phyloP scores from a whole-genome alignment of 2,329 filamentous ascomycete species.

The Penicillium sp. region DNA sequence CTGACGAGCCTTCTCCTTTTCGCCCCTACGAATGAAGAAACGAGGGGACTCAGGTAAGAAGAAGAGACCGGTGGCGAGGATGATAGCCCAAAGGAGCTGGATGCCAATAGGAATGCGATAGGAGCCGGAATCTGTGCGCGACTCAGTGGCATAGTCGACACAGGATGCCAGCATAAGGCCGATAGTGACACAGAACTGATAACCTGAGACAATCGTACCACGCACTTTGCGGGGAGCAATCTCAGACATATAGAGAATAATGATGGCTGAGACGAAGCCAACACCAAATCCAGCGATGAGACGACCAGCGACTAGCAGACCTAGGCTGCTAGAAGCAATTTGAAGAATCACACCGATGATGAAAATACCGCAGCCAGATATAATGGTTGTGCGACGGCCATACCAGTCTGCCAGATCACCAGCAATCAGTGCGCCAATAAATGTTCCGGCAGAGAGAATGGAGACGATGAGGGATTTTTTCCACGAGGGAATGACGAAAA shows the following conservation, averaged over 20 bases:
- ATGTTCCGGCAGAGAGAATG: constrained; percentile 75
- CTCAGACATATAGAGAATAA: constrained; percentile 87
- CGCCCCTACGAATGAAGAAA: constrained; percentile 78
- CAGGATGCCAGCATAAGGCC: constrained; percentile 74
- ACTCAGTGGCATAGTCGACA: constrained; percentile 70
- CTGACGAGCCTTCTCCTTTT: constrained; percentile 63
- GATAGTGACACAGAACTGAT: constrained; percentile 81
- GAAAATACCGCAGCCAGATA: constrained; percentile 70
- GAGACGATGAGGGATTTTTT: constrained; percentile 68
- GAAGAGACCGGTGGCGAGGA: constrained; percentile 70
- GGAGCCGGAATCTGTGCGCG: constrained; percentile 61
- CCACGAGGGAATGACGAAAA: constrained; percentile 48
- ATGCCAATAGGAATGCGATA: constrained; percentile 81
- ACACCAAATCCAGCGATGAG: constrained; percentile 75
- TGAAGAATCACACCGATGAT: constrained; percentile 67
- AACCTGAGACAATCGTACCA: constrained; percentile 76
- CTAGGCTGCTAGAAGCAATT: constrained; percentile 56
- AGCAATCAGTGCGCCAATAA: constrained; percentile 75
- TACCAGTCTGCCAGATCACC: constrained; percentile 75
- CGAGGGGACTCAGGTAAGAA: constrained; percentile 82
- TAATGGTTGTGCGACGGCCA: constrained; percentile 65
- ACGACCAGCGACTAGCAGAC: constrained; percentile 70
- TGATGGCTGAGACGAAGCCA: constrained; percentile 76
- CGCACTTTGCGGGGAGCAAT: constrained; percentile 72
- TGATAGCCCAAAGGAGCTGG: constrained; percentile 77